Evolutionary conservation across 2,329 filamentous ascomycete genomes (phyloP).

Genomic region (Metarhizium brunneum): DNA sequence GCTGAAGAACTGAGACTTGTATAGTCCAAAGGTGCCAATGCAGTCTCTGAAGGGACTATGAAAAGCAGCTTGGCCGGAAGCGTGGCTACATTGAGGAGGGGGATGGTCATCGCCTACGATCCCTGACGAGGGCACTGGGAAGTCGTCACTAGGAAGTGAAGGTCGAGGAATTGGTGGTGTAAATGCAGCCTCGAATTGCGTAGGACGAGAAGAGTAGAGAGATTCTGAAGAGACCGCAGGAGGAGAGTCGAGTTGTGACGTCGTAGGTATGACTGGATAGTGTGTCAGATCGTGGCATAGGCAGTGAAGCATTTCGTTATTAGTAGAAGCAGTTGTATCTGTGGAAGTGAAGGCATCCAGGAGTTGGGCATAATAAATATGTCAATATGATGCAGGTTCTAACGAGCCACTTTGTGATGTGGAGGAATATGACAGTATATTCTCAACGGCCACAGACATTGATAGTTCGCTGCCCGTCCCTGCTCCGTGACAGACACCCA

Average conservation of each 20-base stretch:
- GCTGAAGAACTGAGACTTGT: slow-evolving; percentile 14
- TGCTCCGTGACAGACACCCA: not conserved
- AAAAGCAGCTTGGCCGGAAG: slow-evolving; percentile 6
- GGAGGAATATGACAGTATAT: not conserved
- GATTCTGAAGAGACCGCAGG: not conserved
- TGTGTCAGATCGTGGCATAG: slow-evolving; percentile 19
- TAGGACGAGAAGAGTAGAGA: not conserved
- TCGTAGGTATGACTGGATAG: slow-evolving; percentile 15
- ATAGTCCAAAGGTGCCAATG: slow-evolving; percentile 18
- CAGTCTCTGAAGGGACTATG: slow-evolving; percentile 24
- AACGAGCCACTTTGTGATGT: not conserved
- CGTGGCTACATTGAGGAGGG: slow-evolving; percentile 3
- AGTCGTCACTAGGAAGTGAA: not conserved
- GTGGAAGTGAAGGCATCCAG: not conserved
- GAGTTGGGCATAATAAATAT: not conserved
- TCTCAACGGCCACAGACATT: not conserved
- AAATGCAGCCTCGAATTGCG: not conserved
- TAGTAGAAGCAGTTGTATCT: not conserved
- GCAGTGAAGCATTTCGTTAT: slow-evolving; percentile 16
- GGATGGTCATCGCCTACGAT: not conserved
- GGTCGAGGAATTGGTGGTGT: not conserved
- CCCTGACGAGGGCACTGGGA: not conserved
- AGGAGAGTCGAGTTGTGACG: slow-evolving; percentile 9
- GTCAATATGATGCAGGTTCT: not conserved
- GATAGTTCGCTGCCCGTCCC: not conserved